These are phyloP conservation scores for Colletotrichum navitas DNA, from an alignment of 2,329 filamentous ascomycete genomes.

Conservation along the genomic window DNA sequence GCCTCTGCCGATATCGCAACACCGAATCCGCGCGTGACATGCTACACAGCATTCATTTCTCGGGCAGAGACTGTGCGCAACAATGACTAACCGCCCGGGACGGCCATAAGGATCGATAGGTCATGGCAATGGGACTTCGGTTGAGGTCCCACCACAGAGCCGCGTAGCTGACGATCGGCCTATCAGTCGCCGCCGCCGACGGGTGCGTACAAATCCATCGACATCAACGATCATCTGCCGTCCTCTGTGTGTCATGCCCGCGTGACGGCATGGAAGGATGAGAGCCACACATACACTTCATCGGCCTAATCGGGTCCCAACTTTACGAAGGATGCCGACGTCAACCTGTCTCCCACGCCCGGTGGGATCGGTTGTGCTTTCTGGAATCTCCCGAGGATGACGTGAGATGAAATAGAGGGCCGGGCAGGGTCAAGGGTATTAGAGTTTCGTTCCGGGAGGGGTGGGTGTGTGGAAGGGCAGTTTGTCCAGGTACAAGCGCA, in stretches of 20 bases:
- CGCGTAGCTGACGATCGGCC: not conserved
- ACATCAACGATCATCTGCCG: conserved; percentile 1
- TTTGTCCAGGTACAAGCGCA: conserved; percentile 20
- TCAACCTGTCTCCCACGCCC: not conserved
- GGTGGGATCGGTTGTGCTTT: conserved; percentile 3
- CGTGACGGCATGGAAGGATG: not conserved
- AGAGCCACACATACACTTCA: not conserved
- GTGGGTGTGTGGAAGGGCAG: not conserved
- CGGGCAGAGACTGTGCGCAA: not conserved
- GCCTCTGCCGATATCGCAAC: not conserved
- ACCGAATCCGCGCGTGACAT: not conserved
- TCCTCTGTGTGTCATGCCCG: not conserved
- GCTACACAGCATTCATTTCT: conserved; percentile 17
- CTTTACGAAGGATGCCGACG: not conserved
- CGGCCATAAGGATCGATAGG: not conserved
- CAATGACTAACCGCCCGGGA: not conserved
- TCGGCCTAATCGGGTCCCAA: not conserved
- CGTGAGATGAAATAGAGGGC: conserved; percentile 26
- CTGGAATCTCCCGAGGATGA: conserved; percentile 38
- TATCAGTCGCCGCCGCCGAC: not conserved
- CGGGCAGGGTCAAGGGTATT: conserved; percentile 14
- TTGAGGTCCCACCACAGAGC: conserved; percentile 3
- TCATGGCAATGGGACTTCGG: not conserved
- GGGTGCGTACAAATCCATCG: not conserved
- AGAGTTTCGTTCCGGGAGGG: not conserved